Evolutionary conservation across 2,329 filamentous ascomycete species (phyloP).

Genomic region (Samsoniella hepiali): DNA sequence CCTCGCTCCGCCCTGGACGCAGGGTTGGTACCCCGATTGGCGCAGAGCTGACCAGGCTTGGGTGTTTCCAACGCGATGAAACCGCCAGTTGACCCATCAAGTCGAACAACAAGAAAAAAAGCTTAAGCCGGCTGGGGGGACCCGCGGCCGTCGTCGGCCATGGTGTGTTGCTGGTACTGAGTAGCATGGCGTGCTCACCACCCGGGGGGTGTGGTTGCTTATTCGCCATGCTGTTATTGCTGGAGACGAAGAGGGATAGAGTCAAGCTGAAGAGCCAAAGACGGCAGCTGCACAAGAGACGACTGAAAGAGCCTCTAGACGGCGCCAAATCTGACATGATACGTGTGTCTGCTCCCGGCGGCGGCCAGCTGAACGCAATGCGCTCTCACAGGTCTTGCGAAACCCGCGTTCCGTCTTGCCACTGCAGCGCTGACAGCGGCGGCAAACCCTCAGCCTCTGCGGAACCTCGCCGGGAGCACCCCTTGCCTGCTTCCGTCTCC

Average conservation of each 20-base stretch:
- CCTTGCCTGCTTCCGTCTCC: constrained; percentile 9
- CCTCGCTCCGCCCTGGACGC: constrained; percentile 14
- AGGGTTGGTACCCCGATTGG: constrained; percentile 5
- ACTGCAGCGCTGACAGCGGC: not conserved
- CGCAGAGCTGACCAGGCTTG: constrained; percentile 1
- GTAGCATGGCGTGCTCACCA: constrained; percentile 4
- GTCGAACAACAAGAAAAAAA: not conserved
- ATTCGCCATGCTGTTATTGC: not conserved
- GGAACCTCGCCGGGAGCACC: constrained; percentile 12
- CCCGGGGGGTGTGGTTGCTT: constrained; percentile 3
- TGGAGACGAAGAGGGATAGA: not conserved
- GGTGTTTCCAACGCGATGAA: constrained; percentile 5
- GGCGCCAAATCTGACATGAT: not conserved
- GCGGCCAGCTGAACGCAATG: not conserved
- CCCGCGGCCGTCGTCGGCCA: not conserved
- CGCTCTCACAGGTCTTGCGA: not conserved
- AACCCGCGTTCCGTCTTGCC: not conserved
- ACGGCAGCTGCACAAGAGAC: not conserved
- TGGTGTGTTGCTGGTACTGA: not conserved
- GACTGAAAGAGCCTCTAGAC: not conserved
- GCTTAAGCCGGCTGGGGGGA: constrained; percentile 7
- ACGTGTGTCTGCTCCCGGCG: not conserved
- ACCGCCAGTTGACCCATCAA: not conserved
- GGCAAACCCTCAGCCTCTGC: constrained; percentile 9
- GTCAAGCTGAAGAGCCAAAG: not conserved